These are phyloP conservation scores for Gynostemma pentaphyllum DNA, from an alignment of 306 rosid genomes.

Conservation along the genomic window DNA sequence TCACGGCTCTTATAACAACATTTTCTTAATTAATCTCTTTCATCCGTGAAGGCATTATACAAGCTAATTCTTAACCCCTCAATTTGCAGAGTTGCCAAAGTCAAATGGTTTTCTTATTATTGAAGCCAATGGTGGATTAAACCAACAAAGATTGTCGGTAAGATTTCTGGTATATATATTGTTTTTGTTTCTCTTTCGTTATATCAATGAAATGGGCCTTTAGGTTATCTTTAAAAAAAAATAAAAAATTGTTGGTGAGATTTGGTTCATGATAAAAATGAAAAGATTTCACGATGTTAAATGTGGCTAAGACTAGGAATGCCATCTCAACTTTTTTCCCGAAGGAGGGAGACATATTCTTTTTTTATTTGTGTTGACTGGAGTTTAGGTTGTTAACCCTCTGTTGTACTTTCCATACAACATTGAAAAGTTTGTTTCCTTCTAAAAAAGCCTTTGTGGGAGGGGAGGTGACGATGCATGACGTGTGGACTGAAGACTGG, in stretches of 20 bases:
- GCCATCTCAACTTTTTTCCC: no score
- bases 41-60: neutral
- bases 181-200: no score
- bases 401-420: no score
- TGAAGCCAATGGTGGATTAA: constrained; percentile 97
- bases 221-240: no score
- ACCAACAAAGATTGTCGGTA: constrained; percentile 97
- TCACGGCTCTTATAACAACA: neutral
- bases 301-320: neutral
- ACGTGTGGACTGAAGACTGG: neutral
- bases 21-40: neutral
- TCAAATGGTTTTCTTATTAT: constrained; percentile 84
- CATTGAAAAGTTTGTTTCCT: no score
- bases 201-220: no score
- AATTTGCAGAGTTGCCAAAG: constrained; percentile 51
- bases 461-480: neutral
- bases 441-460: no score
- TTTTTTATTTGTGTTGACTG: no score
- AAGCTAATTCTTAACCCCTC: neutral
- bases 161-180: no score
- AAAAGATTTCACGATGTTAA: neutral
- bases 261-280: neutral
- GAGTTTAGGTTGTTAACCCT: no score
- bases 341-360: no score
- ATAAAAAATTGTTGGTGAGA: constrained; percentile 86